A percentile compares a stretch with the other conserved stretches of the same genome.
Evolutionary conservation across 306 rosid species (phyloP).

Genomic region (Macrotyloma uniflorum): DNA sequence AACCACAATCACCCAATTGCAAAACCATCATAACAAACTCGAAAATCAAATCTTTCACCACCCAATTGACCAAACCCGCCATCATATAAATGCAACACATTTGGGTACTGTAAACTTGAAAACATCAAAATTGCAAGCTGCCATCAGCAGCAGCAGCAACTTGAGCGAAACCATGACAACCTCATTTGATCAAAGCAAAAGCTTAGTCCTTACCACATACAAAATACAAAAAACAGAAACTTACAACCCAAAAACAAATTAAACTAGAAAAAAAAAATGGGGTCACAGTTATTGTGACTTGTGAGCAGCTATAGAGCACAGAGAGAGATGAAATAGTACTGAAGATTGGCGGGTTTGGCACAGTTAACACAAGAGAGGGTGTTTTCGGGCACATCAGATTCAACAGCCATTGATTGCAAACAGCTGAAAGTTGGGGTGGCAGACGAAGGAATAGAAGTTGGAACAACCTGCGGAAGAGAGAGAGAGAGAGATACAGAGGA

Average conservation of each 20-base stretch:
- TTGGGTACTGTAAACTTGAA: not conserved
- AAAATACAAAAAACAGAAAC: not conserved
- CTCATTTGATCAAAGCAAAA: slow-evolving; percentile 16
- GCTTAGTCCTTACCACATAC: not conserved
- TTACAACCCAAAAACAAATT: not conserved
- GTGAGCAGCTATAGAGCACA: not conserved
- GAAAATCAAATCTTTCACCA: not conserved
- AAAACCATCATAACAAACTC: not conserved
- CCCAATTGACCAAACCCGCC: not conserved
- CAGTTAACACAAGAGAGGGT: slow-evolving; percentile 71
- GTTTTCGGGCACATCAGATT: slow-evolving; percentile 53
- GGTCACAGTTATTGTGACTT: not conserved
- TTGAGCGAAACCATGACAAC: not conserved
- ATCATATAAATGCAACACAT: not conserved
- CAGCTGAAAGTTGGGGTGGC: slow-evolving; percentile 31
- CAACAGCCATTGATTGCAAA: slow-evolving; percentile 59
- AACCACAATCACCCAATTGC: slow-evolving; percentile 7
- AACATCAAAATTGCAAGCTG: not conserved
- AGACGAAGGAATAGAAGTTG: not conserved
- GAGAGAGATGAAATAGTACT: slow-evolving; percentile 46
- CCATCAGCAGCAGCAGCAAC: not conserved
- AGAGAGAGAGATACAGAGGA: not conserved
- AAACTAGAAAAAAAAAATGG: not conserved
- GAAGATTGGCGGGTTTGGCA: slow-evolving; percentile 81
- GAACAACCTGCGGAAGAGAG: not conserved